Evolutionary conservation across 768 basidiomycete species (phyloP), one percentile per base, ranked within the genome.

Genomic region (Saitozyma sp.): DNA sequence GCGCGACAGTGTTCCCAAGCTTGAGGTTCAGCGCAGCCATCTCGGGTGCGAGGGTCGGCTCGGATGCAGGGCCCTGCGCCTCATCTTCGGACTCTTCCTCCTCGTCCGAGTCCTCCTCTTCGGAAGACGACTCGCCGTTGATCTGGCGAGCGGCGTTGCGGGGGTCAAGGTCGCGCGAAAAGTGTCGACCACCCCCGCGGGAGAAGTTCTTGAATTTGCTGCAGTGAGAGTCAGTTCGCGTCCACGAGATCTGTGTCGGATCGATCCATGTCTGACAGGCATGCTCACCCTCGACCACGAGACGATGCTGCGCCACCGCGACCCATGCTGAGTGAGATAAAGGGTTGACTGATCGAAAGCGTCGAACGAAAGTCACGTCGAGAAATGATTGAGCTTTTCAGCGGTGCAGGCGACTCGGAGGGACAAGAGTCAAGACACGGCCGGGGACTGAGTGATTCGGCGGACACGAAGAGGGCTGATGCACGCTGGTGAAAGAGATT

Each of bases 111-210:
- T 46, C 45, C 56, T 70, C 68, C 52, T 70, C 73, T 29, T 64
- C 62, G 9, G 67, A 67, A 13, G 70, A 61, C 19, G 61, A 66
- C 39, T 71, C 70, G 43, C 74, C 75, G 14, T 64, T 63, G 64
- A 67, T 38, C 43, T 61, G 54, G 38, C 54, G 19, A 29, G 29
- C 29, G 29, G 29, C 29, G 38, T 60, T 50, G 9, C 74, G 60
- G 29, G 71, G 67, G 49, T 72, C 67, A n/a, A 73, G 63, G 58
- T 77, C 61, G 86, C 90, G 90, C 14, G 79, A 79, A 80, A 93
- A 94, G 76, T 82, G 87, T 64, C 92, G 85, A 56, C 92, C 92
- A 43, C 92, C 92, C 68, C 92, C 92, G 56, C 92, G 89, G 75
- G 88, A 89, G 68, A 86, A 83, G n/a, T 13, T 17, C 84, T 92